Base-by-base conservation (phyloP, 176 grass and related monocot genomes). In the Ananas comosus region DNA sequence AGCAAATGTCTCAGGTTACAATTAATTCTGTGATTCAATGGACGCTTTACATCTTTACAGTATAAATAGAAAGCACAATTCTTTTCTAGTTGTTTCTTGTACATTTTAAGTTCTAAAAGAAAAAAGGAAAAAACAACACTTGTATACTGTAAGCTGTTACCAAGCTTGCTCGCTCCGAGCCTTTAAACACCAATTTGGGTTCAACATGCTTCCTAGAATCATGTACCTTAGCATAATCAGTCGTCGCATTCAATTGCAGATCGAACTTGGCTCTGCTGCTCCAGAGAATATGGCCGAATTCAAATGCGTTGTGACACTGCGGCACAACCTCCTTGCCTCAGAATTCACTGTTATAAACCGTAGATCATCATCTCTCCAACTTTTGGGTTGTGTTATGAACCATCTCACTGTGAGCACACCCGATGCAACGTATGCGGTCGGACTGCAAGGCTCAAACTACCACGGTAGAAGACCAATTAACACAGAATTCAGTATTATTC, bases 361-460 rank as follows among this genome's bases (percentile, higher is more conserved):
- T 13, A 51, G 59, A 28, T 58, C 81, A 1, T 63, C 85, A 12
- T 25, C 76, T 11, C 28, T 85, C 77, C 58, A 79, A 65, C 54
- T 92, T 51, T 85, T 86, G 13, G 80, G 83, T 63, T 66, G 65
- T 23, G 70, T 96, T 69, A 69, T 83, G 10, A 96, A 72, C 83
- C 86, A 96, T 76, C 73, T 96, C 54, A 88, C 85, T 42, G 81
- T 88, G 69, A 92, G 93, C 86, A 96, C 93, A 9, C 88, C 86
- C 2, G 86, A 87, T 33, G 93, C 86, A 52, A 85, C 86, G 70
- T 96, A 90, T 73, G 82, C 82, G 0, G 57, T 83, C 64, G 89
- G 86, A 33, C 76, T 92, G 1, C 77, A 90, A 63, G 81, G 83
- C 76, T 81, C 81, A 12, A 85, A 79, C 76, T 96, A 96, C 76